Conservation (phyloP, 169 alveolate genomes). For the Eimeria mitis region DNA sequence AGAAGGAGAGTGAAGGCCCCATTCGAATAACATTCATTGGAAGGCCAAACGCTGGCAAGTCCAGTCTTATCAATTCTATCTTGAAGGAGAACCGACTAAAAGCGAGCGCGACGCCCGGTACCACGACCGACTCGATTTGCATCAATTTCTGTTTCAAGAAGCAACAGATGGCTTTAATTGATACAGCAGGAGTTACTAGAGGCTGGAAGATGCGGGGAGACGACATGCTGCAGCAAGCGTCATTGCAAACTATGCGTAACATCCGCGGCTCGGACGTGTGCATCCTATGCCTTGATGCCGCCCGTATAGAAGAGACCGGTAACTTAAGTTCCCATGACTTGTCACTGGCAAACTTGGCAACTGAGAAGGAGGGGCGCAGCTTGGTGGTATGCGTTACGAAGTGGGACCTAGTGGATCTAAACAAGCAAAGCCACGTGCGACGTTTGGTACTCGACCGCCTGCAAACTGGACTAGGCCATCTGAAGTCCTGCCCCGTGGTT, state of each 20-base stretch:
- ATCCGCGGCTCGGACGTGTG: conserved; percentile 82
- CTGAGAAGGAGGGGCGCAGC: conserved; percentile 81
- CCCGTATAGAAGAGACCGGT: conserved; percentile 61
- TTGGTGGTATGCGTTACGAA: conserved; percentile 83
- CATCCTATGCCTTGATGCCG: conserved; percentile 82
- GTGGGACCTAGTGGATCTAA: conserved; percentile 83
- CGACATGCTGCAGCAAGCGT: conserved; percentile 80
- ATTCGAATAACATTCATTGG: conserved; percentile 83
- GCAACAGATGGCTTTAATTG: conserved; percentile 87
- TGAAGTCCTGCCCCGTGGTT: conserved; percentile 83
- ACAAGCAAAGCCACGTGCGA: conserved; percentile 43
- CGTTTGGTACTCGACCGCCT: conserved; percentile 72
- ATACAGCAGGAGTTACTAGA: conserved; percentile 90
- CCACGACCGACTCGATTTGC: conserved; percentile 89
- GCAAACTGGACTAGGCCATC: conserved; percentile 81
- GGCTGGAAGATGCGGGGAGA: conserved; percentile 81
- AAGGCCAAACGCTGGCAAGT: conserved; percentile 91
- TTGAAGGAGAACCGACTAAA: conserved; percentile 87
- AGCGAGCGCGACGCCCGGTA: conserved; percentile 88
- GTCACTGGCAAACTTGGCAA: conserved; percentile 81
- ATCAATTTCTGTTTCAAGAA: conserved; percentile 86
- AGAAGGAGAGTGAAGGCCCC: background rate
- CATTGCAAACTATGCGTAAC: conserved; percentile 76
- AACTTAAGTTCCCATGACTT: conserved; percentile 78
- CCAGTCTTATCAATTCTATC: conserved; percentile 88